Percentiles rank a stretch among this genome's conserved stretches.
These are phyloP conservation scores for Iodosphaeria phyllophila DNA, from an alignment of 2,329 filamentous ascomycete genomes.

Conservation along the genomic window DNA sequence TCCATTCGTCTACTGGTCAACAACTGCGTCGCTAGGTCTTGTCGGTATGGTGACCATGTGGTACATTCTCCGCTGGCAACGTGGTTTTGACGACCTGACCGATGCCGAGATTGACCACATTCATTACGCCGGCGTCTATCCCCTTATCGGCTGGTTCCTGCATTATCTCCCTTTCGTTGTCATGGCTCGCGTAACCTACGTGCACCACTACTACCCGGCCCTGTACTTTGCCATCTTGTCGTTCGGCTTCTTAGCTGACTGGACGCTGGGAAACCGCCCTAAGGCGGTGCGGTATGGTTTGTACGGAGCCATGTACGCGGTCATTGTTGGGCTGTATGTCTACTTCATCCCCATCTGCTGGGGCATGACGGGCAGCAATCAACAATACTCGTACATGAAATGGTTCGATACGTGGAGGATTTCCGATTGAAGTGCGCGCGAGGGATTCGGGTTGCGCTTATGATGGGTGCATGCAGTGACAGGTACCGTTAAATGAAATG, in stretches of 20 bases:
- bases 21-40: conserved; percentile 58
- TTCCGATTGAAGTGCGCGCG: conserved; percentile 31
- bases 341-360: conserved; percentile 89
- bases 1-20: conserved; percentile 89
- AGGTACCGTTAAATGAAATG: too few relatives aligned
- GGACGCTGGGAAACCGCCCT: conserved; percentile 50
- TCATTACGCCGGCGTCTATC: conserved; percentile 84
- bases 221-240: conserved; percentile 91
- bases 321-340: conserved; percentile 67
- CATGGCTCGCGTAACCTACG: conserved; percentile 97
- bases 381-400: conserved; percentile 78
- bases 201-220: conserved; percentile 97
- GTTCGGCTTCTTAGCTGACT: conserved; percentile 78
- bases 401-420: conserved; percentile 85
- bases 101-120: conserved; percentile 76
- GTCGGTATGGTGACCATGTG: conserved; percentile 58
- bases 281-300: conserved; percentile 44
- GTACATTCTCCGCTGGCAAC: conserved; percentile 91
- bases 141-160: conserved; percentile 81
- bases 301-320: conserved; percentile 57
- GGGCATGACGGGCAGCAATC: conserved; percentile 76
- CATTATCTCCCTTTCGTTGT: conserved; percentile 92
- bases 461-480: too few relatives aligned
- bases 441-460: too few relatives aligned
- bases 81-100: conserved; percentile 72